Conservation (phyloP, 2,329 filamentous ascomycete species). For the Paracoccidioides lutzii region DNA sequence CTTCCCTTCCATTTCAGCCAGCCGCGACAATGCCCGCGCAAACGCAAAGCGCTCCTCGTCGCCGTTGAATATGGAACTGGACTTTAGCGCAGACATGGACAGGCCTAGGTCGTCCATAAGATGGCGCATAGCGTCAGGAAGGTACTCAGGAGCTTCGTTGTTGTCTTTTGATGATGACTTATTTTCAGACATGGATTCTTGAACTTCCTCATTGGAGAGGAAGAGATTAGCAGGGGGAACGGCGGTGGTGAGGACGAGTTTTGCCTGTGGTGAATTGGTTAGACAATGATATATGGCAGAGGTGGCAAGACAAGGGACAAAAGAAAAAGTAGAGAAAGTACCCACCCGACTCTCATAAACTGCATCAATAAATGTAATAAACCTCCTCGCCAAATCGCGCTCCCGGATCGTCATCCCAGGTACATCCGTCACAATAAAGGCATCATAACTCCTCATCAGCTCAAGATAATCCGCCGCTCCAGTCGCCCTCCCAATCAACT, state of each 20-base stretch:
- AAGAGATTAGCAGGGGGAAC: slow-evolving; percentile 80
- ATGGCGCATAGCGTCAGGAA: slow-evolving; percentile 60
- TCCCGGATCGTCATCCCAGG: slow-evolving; percentile 81
- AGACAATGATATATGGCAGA: not conserved
- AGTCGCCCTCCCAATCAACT: slow-evolving; percentile 77
- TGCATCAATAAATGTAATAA: slow-evolving; percentile 96
- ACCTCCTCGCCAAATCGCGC: slow-evolving; percentile 76
- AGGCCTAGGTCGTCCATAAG: slow-evolving; percentile 81
- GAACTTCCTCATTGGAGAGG: slow-evolving; percentile 57
- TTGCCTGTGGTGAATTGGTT: slow-evolving; percentile 48
- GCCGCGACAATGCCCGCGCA: slow-evolving; percentile 67
- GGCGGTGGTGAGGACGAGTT: slow-evolving; percentile 82
- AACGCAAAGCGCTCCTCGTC: slow-evolving; percentile 97
- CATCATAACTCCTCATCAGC: slow-evolving; percentile 75
- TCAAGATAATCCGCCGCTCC: slow-evolving; percentile 94
- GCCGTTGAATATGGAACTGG: slow-evolving; percentile 74
- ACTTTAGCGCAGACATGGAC: slow-evolving; percentile 73
- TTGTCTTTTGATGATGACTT: slow-evolving; percentile 11
- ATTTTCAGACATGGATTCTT: slow-evolving; percentile 40
- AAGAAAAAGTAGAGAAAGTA: slow-evolving; percentile 1
- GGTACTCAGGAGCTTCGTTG: slow-evolving; percentile 35
- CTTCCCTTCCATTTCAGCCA: slow-evolving; percentile 85
- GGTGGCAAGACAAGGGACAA: not conserved
- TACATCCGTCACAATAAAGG: slow-evolving; percentile 82
- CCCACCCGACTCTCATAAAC: slow-evolving; percentile 64